Percentiles rank a stretch among this genome's conserved stretches.
Conservation (phyloP, 352 stramenopile species). For the Phytophthora sansomeana region DNA sequence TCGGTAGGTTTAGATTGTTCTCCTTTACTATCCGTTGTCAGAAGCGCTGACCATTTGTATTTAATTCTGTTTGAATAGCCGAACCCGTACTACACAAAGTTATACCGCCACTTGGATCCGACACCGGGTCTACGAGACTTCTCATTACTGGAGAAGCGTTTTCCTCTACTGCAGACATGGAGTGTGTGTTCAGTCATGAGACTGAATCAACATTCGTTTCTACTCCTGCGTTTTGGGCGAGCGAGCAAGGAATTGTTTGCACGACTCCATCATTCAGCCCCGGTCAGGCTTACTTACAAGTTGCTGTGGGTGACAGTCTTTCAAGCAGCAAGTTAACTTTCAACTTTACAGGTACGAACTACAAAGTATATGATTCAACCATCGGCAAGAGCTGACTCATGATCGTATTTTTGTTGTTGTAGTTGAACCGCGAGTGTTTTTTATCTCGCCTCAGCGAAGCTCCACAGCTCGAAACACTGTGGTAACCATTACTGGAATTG, state of each 20-base stretch:
- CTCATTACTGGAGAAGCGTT: slow-evolving; percentile 43
- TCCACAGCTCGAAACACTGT: slow-evolving; percentile 15
- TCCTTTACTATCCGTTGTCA: background rate
- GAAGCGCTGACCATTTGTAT: background rate
- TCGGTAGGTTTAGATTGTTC: slow-evolving; percentile 30
- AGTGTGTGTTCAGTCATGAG: slow-evolving; percentile 29
- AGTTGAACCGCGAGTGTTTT: slow-evolving; percentile 40
- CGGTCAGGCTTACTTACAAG: slow-evolving; percentile 21
- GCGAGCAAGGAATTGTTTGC: slow-evolving; percentile 31
- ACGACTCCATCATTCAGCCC: slow-evolving; percentile 31
- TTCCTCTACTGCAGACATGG: slow-evolving; percentile 13
- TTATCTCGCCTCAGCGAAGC: slow-evolving; percentile 27
- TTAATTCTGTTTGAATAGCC: slow-evolving; percentile 22
- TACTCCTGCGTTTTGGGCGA: slow-evolving; percentile 34
- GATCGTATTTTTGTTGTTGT: slow-evolving; percentile 2
- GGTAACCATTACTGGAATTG: slow-evolving; percentile 31
- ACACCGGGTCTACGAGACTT: slow-evolving; percentile 40
- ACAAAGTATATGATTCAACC: background rate
- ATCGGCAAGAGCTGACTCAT: background rate
- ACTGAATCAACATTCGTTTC: background rate
- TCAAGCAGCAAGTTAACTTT: slow-evolving; percentile 33
- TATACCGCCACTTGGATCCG: slow-evolving; percentile 40
- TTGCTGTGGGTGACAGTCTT: slow-evolving; percentile 23
- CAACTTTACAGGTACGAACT: slow-evolving; percentile 33
- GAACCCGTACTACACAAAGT: slow-evolving; percentile 38